Evolutionary conservation across 2,329 filamentous ascomycete species (phyloP).

Genomic region (Neonectria punicea): DNA sequence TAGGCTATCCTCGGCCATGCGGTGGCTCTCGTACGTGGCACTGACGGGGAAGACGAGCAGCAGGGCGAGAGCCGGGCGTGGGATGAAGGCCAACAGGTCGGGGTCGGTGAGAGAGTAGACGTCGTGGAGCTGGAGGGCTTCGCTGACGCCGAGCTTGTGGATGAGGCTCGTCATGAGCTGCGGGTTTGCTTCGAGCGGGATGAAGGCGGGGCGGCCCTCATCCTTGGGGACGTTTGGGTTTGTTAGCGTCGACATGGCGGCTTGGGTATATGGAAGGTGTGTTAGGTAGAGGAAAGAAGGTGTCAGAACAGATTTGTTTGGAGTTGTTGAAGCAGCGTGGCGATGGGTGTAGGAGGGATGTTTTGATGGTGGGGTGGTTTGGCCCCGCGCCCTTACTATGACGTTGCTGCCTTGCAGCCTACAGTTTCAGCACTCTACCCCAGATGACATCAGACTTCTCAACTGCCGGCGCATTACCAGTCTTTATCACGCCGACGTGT

Average conservation of each 20-base stretch:
- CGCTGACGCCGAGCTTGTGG: constrained; percentile 84
- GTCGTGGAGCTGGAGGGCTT: constrained; percentile 83
- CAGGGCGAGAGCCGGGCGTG: constrained; percentile 86
- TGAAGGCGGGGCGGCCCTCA: constrained; percentile 58
- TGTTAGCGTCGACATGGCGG: constrained; percentile 47
- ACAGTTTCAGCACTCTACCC: background rate
- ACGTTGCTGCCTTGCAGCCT: constrained; percentile 22
- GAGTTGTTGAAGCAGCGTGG: background rate
- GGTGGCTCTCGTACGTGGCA: constrained; percentile 79
- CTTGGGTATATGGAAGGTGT: background rate
- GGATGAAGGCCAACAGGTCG: constrained; percentile 85
- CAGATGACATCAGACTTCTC: background rate
- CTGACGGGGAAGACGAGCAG: constrained; percentile 93
- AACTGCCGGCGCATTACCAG: background rate
- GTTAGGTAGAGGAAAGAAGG: background rate
- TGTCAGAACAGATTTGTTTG: background rate
- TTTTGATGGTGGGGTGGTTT: constrained; percentile 12
- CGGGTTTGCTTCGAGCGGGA: constrained; percentile 79
- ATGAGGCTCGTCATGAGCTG: constrained; percentile 87
- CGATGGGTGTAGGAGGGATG: background rate
- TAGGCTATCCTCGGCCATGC: constrained; percentile 76
- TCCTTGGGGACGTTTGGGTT: constrained; percentile 52
- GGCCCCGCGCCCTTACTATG: constrained; percentile 12
- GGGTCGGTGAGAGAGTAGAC: constrained; percentile 91
- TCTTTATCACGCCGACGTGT: background rate